Base-by-base conservation (phyloP, 2,329 filamentous ascomycete genomes). In the Xylogone sp. region DNA sequence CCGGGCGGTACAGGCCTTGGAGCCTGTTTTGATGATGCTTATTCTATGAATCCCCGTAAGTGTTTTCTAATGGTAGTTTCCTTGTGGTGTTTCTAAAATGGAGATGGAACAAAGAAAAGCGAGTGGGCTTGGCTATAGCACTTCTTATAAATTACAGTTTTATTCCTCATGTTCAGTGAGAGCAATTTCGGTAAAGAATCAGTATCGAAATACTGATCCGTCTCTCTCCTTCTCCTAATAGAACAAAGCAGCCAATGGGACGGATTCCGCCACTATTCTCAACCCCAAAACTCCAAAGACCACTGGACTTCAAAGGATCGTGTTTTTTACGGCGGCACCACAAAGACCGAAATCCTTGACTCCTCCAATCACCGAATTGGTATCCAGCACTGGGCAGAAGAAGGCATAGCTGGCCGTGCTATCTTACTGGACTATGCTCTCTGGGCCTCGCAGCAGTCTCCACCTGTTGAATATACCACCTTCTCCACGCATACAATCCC, bases 221-320 rank as follows among this genome's bases (percentile, higher is more conserved):
- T 39, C n/a, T 9, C 34, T 34, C 16, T 39, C 12, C n/a, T 18
- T 18, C 10, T 18, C 34, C 21, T 20, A n/a, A n/a, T n/a, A 63
- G 59, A 78, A 53, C 73, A 76, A 57, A 75, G 72, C 44, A 75
- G 71, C 48, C 75, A 78, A 53, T 78, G 76, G 75, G 75, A 79
- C 59, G 76, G 75, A 0, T 62, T 78, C 3, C 66, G 76, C 8
- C 75, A 79, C 56, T 78, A 76, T 48, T 75, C 71, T 4, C 70
- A 71, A 52, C 71, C 70, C 5, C 66, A 66, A 1, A 52, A 66
- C 7, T 56, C 65, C 42, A 50, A 48, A 9, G 56, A 53, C 2
- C 42, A 53, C 2, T 56, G 54, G 5, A 56, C 59, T 34, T 58
- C 65, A 53, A 44, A 55, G 21, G 63, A 71, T 21, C 64, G 75